These are phyloP conservation scores for Aspergillus asperescens DNA, from an alignment of 495 filamentous ascomycete species.

Conservation along the genomic window DNA sequence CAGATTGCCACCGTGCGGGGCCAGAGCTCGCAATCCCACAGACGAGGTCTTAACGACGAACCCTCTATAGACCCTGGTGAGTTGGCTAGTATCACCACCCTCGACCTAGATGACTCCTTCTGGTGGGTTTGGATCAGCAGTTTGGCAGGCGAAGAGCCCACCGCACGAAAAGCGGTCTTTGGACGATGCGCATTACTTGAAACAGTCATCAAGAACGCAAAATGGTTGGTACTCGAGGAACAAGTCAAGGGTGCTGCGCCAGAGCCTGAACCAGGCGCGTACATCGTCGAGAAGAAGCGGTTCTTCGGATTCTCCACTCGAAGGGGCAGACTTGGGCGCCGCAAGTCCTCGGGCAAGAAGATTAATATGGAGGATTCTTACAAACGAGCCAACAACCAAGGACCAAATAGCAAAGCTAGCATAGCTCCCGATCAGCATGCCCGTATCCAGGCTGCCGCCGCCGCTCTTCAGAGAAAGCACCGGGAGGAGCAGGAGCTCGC, in stretches of 20 bases:
- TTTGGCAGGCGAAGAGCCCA: constrained; percentile 82
- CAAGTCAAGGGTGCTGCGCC: constrained; percentile 91
- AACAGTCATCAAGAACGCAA: constrained; percentile 71
- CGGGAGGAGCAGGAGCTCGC: constrained; percentile 51
- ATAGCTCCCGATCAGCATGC: constrained; percentile 90
- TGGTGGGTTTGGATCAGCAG: constrained; percentile 99
- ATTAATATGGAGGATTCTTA: constrained; percentile 48
- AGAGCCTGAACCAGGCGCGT: constrained; percentile 75
- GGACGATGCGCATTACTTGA: constrained; percentile 90
- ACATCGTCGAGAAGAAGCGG: constrained; percentile 90
- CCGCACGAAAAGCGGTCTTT: constrained; percentile 82
- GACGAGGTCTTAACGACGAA: constrained; percentile 58
- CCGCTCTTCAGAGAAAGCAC: constrained; percentile 67
- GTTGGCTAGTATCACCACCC: constrained; percentile 78
- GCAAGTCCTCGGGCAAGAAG: constrained; percentile 61
- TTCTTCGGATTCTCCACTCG: constrained; percentile 81
- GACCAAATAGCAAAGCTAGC: constrained; percentile 72
- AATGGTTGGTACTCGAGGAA: constrained; percentile 94
- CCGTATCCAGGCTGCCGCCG: constrained; percentile 83
- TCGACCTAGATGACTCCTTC: constrained; percentile 92
- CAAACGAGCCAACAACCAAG: constrained; percentile 41
- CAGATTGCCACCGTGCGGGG: constrained; percentile 67
- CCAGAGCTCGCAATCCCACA: constrained; percentile 84
- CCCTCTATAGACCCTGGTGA: constrained; percentile 79
- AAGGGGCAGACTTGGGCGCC: constrained; percentile 55